phyloP scores from a whole-genome alignment of 305 asterid genomes.

The Salvia sclarea region DNA sequence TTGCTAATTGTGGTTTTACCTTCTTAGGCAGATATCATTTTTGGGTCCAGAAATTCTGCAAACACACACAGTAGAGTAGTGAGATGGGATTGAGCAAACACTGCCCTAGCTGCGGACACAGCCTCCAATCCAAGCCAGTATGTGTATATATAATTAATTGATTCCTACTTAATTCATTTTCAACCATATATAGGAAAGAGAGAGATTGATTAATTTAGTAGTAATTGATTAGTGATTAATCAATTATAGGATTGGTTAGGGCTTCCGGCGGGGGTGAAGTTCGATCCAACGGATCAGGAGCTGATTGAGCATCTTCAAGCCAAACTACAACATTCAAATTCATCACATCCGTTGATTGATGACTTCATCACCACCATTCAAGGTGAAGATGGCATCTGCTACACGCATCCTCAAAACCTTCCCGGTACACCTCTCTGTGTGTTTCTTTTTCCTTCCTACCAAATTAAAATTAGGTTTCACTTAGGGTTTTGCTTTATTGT shows the following conservation, averaged over 20 bases:
- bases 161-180: no score
- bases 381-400: constrained; percentile 99
- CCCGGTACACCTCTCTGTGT: constrained; percentile 67
- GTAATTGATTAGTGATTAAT: no score
- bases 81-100: constrained; percentile 76
- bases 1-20: no score
- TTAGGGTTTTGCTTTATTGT: no score
- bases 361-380: constrained; percentile 94
- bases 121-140: constrained; percentile 91
- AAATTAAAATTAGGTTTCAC: no score
- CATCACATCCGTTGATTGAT: constrained; percentile 96
- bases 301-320: constrained; percentile 96
- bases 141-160: no score
- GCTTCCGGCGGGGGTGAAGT: constrained; percentile 95
- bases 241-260: constrained; percentile 88
- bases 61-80: no score
- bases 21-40: no score
- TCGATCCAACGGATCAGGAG: constrained; percentile 98
- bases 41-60: no score
- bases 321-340: constrained; percentile 46
- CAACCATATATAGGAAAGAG: no score
- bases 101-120: constrained; percentile 99
- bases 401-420: constrained; percentile 94
- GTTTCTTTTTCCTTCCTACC: no score
- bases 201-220: no score